Percentiles rank a stretch among this genome's conserved stretches.
Conservation (phyloP, 305 asterid genomes). For the Fraxinus nigra region DNA sequence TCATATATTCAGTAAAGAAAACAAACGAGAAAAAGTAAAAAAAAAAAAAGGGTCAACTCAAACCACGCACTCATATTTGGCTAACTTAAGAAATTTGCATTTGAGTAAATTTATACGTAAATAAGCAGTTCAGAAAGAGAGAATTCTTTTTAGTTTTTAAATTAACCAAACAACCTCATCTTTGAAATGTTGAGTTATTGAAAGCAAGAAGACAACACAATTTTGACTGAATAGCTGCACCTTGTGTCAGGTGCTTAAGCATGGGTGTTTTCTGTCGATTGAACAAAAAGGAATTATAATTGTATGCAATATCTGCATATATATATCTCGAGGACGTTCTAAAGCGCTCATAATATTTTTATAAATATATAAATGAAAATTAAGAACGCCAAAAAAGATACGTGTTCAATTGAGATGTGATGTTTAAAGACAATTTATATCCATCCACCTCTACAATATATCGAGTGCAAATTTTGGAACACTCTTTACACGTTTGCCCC, state of each 20-base stretch:
- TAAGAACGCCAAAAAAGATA: background rate
- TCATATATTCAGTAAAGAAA: background rate
- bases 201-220: background rate
- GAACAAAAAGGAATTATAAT: background rate
- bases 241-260: background rate
- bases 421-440: no score
- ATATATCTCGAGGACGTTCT: background rate
- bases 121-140: background rate
- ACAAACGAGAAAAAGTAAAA: background rate
- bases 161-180: background rate
- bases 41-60: background rate
- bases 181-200: background rate
- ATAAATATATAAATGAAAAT: no score
- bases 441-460: background rate
- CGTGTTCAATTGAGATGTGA: no score
- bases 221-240: background rate
- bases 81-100: background rate
- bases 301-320: no score
- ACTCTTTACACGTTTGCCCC: background rate
- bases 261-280: background rate
- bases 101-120: background rate
- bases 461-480: background rate
- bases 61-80: background rate
- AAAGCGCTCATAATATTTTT: background rate
- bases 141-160: background rate